phyloP scores from a whole-genome alignment of 1,284 basidiomycete species.

The Ganoderma leucocontextum region DNA sequence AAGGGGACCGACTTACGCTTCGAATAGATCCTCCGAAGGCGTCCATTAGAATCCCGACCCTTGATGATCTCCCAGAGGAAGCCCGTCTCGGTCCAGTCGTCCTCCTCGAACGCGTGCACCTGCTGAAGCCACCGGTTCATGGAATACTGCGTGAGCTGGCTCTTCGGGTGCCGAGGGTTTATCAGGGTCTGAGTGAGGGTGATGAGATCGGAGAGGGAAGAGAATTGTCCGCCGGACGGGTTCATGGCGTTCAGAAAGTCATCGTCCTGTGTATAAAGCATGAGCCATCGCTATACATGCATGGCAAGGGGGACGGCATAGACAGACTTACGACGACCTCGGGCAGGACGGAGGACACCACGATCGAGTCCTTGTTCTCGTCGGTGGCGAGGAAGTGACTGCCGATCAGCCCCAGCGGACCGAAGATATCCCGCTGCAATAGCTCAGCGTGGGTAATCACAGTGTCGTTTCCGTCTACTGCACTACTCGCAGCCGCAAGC shows the following conservation, averaged over 20 bases:
- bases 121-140: constrained; percentile 54
- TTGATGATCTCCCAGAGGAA: constrained; percentile 58
- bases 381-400: constrained; percentile 35
- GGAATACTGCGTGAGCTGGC: constrained; percentile 47
- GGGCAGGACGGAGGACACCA: constrained; percentile 31
- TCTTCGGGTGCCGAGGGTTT: constrained; percentile 46
- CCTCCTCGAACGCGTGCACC: constrained; percentile 45
- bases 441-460: constrained; percentile 50
- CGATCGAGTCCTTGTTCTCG: constrained; percentile 30
- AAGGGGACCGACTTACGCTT: constrained; percentile 35
- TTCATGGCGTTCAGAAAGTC: constrained; percentile 51
- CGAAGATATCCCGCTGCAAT: constrained; percentile 48
- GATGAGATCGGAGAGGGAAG: constrained; percentile 53
- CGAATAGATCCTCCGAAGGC: constrained; percentile 48
- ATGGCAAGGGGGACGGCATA: too few species aligned
- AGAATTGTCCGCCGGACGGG: constrained; percentile 57
- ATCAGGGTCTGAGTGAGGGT: constrained; percentile 53
- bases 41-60: constrained; percentile 43
- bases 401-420: constrained; percentile 34
- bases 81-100: constrained; percentile 53
- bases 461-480: constrained; percentile 35
- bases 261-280: constrained; percentile 42
- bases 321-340: constrained; percentile 31
- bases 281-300: not conserved
- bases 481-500: constrained; percentile 50